Base-by-base conservation (phyloP, 2,329 filamentous ascomycete genomes). In the Colletotrichum navitas region DNA sequence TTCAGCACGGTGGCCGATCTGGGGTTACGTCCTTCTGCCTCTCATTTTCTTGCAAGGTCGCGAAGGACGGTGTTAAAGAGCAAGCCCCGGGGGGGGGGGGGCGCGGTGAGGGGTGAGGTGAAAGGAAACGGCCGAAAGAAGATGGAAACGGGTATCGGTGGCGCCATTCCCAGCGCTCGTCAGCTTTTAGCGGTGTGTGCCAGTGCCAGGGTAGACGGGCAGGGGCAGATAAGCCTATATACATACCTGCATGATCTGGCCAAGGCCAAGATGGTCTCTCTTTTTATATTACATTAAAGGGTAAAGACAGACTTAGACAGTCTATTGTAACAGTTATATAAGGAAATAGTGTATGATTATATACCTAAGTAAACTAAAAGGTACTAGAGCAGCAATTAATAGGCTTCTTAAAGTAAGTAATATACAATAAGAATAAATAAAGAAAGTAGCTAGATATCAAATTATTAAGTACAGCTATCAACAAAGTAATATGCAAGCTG, bases 171-270 rank as follows among this genome's bases (percentile, higher is more conserved):
- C 34, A 16, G 36, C 36, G 24, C 36, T 63, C 45, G 47, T 54
- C 61, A 43, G 49, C 49, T 34, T 63, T 54, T 63, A 54, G 61
- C 47, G 61, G 34, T 49, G 34, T 45, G 61, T 43, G 29, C 61
- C 36, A 54, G 61, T 18, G 61, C 36, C 36, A 21, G 43, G 41
- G 21, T 11, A 39, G 36, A 39, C 12, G 36, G 36, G 3, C 36
- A 39, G 52, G 12, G 52, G 12, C 34, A 29, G 24, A 18, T 16
- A 41, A 52, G 60, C 18, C 32, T 47, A 29, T 51, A 43, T 2
- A n/a, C n/a, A n/a, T n/a, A n/a, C n/a, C n/a, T n/a, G n/a, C n/a
- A 29, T 29, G 29, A 29, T 29, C 29, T 29, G 29, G 29, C 29
- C 29, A 29, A 29, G 29, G 29, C 29, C 29, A 4, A 29, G 29